These are phyloP conservation scores for Mycena filopes DNA, from an alignment of 768 basidiomycete genomes.

Conservation along the genomic window DNA sequence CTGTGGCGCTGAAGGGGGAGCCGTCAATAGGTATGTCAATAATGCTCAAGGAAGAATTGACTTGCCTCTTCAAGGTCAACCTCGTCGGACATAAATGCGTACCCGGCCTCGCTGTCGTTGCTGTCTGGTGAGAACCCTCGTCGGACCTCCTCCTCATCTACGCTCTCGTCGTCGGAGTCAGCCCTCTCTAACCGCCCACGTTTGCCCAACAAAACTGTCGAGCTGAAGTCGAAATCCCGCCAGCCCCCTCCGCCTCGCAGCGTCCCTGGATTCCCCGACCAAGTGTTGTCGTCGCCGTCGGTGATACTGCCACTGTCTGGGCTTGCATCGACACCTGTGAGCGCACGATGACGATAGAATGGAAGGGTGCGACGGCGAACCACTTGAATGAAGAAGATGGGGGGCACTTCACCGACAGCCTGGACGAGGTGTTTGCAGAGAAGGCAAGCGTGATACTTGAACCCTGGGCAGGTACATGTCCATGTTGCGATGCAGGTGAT, in stretches of 20 bases:
- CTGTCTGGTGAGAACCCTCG: not conserved
- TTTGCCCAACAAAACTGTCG: conserved; percentile 10
- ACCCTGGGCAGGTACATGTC: conserved; percentile 43
- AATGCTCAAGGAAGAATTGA: not conserved
- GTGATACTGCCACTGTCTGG: conserved; percentile 29
- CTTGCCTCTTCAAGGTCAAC: not conserved
- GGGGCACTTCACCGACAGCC: conserved; percentile 29
- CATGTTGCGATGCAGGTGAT: conserved; percentile 33
- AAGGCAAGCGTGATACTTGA: conserved; percentile 41
- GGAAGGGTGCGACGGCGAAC: conserved; percentile 34
- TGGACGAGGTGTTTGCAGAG: conserved; percentile 50
- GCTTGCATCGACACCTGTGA: not conserved
- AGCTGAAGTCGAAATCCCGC: conserved; percentile 10
- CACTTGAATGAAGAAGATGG: conserved; percentile 35
- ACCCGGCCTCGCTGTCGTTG: not conserved
- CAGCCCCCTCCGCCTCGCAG: conserved; percentile 26
- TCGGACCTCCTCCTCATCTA: conserved; percentile 16
- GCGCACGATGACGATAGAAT: conserved; percentile 36
- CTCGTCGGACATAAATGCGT: too few species aligned
- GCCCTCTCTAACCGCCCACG: not conserved
- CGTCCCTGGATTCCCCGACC: conserved; percentile 27
- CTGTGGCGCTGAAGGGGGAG: not conserved
- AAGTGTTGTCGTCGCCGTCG: conserved; percentile 38
- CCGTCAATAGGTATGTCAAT: not conserved
- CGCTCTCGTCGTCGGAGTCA: not conserved